phyloP scores from a whole-genome alignment of 768 basidiomycete species.

The Leccinum rimulosum region DNA sequence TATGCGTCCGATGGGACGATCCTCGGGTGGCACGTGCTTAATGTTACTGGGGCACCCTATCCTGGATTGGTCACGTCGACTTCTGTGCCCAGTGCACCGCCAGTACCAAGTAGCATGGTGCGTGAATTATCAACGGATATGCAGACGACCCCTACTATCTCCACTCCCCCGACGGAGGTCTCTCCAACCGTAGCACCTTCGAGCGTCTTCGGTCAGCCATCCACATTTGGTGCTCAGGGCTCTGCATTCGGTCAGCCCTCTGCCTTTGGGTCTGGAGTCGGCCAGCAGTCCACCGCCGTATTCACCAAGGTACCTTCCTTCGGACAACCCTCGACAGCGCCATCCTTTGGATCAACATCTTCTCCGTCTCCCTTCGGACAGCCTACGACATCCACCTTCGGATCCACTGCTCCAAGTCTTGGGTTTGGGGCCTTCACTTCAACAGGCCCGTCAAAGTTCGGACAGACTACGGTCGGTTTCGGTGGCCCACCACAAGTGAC shows the following conservation, averaged over 20 bases:
- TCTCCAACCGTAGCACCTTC: conserved; percentile 30
- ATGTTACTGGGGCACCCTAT: conserved; percentile 52
- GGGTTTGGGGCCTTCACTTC: conserved; percentile 37
- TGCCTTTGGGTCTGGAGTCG: conserved; percentile 17
- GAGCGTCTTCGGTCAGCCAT: conserved; percentile 36
- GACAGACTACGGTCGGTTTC: conserved; percentile 28
- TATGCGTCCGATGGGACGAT: conserved; percentile 80
- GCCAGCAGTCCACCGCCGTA: conserved; percentile 18
- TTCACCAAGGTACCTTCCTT: conserved; percentile 29
- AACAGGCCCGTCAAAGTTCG: conserved; percentile 31
- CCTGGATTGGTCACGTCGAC: conserved; percentile 46
- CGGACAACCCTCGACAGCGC: conserved; percentile 9
- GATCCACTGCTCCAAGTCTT: conserved; percentile 15
- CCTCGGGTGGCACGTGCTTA: conserved; percentile 68
- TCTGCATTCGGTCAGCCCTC: conserved; percentile 35
- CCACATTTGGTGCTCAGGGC: conserved; percentile 25
- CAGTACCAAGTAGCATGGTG: conserved; percentile 20
- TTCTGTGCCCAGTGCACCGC: conserved; percentile 1
- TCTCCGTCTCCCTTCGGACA: not conserved
- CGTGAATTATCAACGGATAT: conserved; percentile 32
- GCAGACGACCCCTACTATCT: conserved; percentile 25
- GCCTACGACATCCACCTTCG: conserved; percentile 17
- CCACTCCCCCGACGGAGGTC: conserved; percentile 15
- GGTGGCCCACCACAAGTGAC: conserved; percentile 10
- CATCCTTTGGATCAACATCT: conserved; percentile 14